Evolutionary conservation across 1,139 yeast genomes (phyloP), one percentile per base, ranked within the genome.

Genomic region (Kluyveromyces marxianus): DNA sequence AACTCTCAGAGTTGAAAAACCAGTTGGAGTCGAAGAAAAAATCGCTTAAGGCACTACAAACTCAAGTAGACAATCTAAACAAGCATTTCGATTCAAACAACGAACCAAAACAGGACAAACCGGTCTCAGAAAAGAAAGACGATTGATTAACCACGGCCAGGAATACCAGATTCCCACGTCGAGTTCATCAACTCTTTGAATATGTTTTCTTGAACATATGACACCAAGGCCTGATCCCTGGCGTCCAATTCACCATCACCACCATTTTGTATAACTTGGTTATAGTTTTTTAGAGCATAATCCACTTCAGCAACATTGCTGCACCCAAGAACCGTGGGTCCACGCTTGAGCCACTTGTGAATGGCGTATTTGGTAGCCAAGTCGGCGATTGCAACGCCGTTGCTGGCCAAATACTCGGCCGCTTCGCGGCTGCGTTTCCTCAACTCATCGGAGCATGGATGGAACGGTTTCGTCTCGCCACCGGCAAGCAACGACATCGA

Each of bases 401-500:
- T 57, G 2, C 73, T 62, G 78, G 69, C 38, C 34, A 58, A 53
- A 41, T 56, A 57, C 21, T 65, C 57, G 0, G 90, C 87, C 5
- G 84, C 74, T 10, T 70, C 63, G 25, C 69, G 64, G 4, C 84
- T 83, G n/a, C 69, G 69, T 1, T 67, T 64, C 51, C 76, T 81
- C 53, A 90, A 69, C n/a, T 62, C 75, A n/a, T 63, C 55, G 0
- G 81, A 66, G 1, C 88, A 95, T 0, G 97, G 97, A 59, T 90
- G 97, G 72, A 89, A 90, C 1, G 72, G 59, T 52, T 77, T 84
- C 1, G 96, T 85, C 27, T 72, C 69, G 27, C 72, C 79, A 0
- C 83, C 75, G 51, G 95, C 74, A 48, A 90, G 69, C 48, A 90
- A 66, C 2, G 96, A 86, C 97, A 90, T 90, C 49, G 92, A 80